These are phyloP conservation scores for Tubosaeta brunneosetosa DNA, from an alignment of 768 basidiomycete genomes.

Conservation along the genomic window DNA sequence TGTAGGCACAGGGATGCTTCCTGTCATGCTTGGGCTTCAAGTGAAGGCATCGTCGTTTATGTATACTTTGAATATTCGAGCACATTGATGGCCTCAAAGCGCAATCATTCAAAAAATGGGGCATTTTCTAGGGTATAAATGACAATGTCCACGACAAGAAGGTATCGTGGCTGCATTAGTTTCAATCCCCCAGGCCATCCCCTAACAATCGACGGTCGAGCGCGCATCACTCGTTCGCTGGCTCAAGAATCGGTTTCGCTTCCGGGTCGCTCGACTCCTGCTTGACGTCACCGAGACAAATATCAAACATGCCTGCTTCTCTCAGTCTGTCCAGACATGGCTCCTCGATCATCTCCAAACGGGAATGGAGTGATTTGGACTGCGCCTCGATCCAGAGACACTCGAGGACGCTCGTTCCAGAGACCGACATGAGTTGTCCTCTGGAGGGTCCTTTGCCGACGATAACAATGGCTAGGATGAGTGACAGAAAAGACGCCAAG, in stretches of 20 bases:
- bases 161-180: too few relatives aligned
- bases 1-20: too few relatives aligned
- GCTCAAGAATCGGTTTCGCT: not conserved
- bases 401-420: not conserved
- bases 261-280: not conserved
- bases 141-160: too few relatives aligned
- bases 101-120: too few relatives aligned
- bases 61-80: too few relatives aligned
- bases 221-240: too few relatives aligned
- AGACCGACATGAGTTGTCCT: not conserved
- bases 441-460: not conserved
- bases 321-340: not conserved
- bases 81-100: too few relatives aligned
- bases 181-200: too few relatives aligned
- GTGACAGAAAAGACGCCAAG: not conserved
- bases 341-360: not conserved
- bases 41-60: too few relatives aligned
- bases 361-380: not conserved
- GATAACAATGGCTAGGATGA: not conserved
- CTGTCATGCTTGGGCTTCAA: too few relatives aligned
- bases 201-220: too few relatives aligned
- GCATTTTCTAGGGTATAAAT: too few relatives aligned
- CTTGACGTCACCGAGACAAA: not conserved
- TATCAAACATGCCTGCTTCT: not conserved
- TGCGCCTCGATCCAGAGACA: not conserved